Evolutionary conservation across 805 yeast genomes (phyloP).

Genomic region (Tetrapisispora phaffii): DNA sequence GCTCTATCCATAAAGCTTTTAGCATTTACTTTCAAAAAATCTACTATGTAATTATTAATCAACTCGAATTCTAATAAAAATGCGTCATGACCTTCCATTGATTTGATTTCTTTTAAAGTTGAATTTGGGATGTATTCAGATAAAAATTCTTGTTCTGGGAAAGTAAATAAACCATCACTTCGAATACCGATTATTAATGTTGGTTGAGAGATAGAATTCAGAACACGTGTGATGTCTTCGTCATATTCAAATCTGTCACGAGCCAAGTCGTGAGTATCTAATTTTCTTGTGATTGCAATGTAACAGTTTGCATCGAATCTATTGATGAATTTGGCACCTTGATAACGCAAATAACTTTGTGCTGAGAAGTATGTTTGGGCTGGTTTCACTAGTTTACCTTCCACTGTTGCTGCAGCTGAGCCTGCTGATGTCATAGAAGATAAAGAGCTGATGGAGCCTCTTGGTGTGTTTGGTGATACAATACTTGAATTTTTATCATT

Average conservation of each 20-base stretch:
- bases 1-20: slow-evolving; percentile 45
- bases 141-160: slow-evolving; percentile 79
- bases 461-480: slow-evolving; percentile 13
- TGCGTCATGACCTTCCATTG: slow-evolving; percentile 98
- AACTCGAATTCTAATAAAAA: slow-evolving; percentile 80
- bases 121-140: slow-evolving; percentile 69
- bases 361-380: slow-evolving; percentile 75
- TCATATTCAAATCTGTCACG: slow-evolving; percentile 51
- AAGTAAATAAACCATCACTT: slow-evolving; percentile 88
- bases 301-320: slow-evolving; percentile 96
- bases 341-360: slow-evolving; percentile 88
- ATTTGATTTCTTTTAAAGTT: slow-evolving; percentile 57
- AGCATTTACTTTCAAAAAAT: slow-evolving; percentile 50
- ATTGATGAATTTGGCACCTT: slow-evolving; percentile 79
- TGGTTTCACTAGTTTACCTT: slow-evolving; percentile 21
- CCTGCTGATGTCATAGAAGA: slow-evolving; percentile 20
- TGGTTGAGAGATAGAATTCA: slow-evolving; percentile 58
- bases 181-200: slow-evolving; percentile 79
- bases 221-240: slow-evolving; percentile 35
- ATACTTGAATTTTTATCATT: slow-evolving; percentile 5
- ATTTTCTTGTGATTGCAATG: slow-evolving; percentile 82
- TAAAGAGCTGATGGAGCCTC: slow-evolving; percentile 19
- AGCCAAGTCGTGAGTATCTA: slow-evolving; percentile 91
- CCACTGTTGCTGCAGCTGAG: slow-evolving; percentile 16
- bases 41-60: slow-evolving; percentile 60